These are phyloP conservation scores for Oryza australiensis DNA, from an alignment of 176 grass and related monocot genomes.

Conservation along the genomic window DNA sequence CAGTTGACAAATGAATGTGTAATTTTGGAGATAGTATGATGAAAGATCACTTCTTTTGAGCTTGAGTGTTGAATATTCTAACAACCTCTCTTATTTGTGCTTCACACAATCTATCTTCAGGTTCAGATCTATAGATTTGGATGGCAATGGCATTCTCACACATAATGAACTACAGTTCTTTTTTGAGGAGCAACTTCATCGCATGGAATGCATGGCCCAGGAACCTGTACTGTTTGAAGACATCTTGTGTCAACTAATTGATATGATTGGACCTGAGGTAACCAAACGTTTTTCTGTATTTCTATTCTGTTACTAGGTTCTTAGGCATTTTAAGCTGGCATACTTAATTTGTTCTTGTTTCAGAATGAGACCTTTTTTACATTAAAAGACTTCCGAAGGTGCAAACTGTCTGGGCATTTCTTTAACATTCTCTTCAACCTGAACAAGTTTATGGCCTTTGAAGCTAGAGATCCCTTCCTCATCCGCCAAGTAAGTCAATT, in stretches of 20 bases:
- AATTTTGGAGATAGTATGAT: neutral
- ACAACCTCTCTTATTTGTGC: conserved; percentile 26
- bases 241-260: conserved; percentile 91
- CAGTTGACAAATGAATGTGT: conserved; percentile 20
- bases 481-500: conserved; percentile 81
- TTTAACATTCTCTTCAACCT: conserved; percentile 98
- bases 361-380: conserved; percentile 74
- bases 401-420: conserved; percentile 83
- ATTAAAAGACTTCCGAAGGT: conserved; percentile 69
- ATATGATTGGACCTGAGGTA: conserved; percentile 94
- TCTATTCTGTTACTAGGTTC: conserved; percentile 12
- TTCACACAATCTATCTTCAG: conserved; percentile 45
- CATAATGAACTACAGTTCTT: conserved; percentile 90
- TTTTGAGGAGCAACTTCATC: conserved; percentile 96
- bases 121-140: conserved; percentile 96
- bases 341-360: conserved; percentile 33
- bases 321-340: conserved; percentile 30
- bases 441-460: conserved; percentile 94
- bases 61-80: neutral
- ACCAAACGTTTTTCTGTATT: conserved; percentile 30
- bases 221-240: conserved; percentile 95
- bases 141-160: conserved; percentile 88
- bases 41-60: conserved; percentile 14
- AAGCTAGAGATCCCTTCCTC: conserved; percentile 95
- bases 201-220: conserved; percentile 98